Evolutionary conservation across 2,329 filamentous ascomycete species (phyloP).

Genomic region (Penicillium nordicum): DNA sequence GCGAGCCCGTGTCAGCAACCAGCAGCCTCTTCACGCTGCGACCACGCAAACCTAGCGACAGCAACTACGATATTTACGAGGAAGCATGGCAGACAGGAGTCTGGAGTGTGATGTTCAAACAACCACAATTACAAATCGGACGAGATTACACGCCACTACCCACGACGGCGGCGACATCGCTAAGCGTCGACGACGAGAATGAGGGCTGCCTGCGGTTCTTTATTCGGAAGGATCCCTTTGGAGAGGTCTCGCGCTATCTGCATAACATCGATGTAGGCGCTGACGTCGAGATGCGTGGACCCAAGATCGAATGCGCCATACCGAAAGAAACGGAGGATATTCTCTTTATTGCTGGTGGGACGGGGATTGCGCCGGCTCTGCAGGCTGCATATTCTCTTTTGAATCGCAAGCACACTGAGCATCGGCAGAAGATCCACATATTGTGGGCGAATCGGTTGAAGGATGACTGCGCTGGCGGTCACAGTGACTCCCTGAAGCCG

Average conservation of each 20-base stretch:
- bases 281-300: slow-evolving; percentile 72
- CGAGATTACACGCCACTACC: slow-evolving; percentile 85
- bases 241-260: slow-evolving; percentile 84
- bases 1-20: slow-evolving; percentile 45
- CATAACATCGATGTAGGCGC: slow-evolving; percentile 61
- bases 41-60: slow-evolving; percentile 30
- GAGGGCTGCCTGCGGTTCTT: slow-evolving; percentile 63
- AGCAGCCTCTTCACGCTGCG: slow-evolving; percentile 46
- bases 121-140: slow-evolving; percentile 89
- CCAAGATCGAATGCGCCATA: slow-evolving; percentile 65
- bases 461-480: slow-evolving; percentile 63
- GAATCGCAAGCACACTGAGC: slow-evolving; percentile 27
- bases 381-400: slow-evolving; percentile 67
- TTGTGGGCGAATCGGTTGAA: slow-evolving; percentile 75
- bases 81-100: slow-evolving; percentile 61
- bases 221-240: slow-evolving; percentile 71
- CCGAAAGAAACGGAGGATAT: slow-evolving; percentile 57
- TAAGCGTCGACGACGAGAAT: slow-evolving; percentile 27
- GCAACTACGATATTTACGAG: slow-evolving; percentile 40
- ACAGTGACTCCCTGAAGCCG: slow-evolving; percentile 46
- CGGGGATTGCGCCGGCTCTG: slow-evolving; percentile 84
- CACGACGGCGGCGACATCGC: slow-evolving; percentile 21
- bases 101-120: slow-evolving; percentile 90
- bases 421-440: slow-evolving; percentile 59
- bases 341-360: slow-evolving; percentile 86